A percentile compares a stretch with the other conserved stretches of the same genome.
Conservation (phyloP, 495 filamentous ascomycete genomes). For the Penicillium coprophilum region DNA sequence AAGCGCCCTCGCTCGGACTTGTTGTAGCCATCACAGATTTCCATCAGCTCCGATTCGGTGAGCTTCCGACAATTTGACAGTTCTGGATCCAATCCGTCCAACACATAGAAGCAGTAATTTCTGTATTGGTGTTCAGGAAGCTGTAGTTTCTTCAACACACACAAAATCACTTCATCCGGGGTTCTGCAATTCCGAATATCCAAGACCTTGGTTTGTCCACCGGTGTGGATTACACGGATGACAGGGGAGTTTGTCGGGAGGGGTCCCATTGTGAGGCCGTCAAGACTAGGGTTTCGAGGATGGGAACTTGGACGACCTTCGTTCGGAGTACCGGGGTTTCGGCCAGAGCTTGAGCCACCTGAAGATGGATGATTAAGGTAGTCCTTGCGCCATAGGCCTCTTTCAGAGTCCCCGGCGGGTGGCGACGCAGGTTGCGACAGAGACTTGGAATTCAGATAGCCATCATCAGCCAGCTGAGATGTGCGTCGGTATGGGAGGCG, state of each 20-base stretch:
- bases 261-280: constrained; percentile 76
- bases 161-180: constrained; percentile 83
- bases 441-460: constrained; percentile 44
- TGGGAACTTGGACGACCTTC: constrained; percentile 45
- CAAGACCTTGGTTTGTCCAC: constrained; percentile 85
- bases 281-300: constrained; percentile 67
- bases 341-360: constrained; percentile 45
- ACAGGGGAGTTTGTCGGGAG: constrained; percentile 77
- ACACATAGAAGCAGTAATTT: constrained; percentile 79
- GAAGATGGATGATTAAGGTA: constrained; percentile 56
- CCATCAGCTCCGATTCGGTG: constrained; percentile 79
- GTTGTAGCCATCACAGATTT: constrained; percentile 63
- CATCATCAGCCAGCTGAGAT: constrained; percentile 63
- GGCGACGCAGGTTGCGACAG: constrained; percentile 73
- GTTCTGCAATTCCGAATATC: constrained; percentile 86
- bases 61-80: constrained; percentile 74
- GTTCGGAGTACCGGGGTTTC: constrained; percentile 47
- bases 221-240: constrained; percentile 88
- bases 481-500: constrained; percentile 67
- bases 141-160: constrained; percentile 78
- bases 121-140: constrained; percentile 72
- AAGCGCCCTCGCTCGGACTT: constrained; percentile 80
- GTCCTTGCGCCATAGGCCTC: constrained; percentile 50
- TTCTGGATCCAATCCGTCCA: constrained; percentile 81
- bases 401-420: constrained; percentile 29